Percentiles rank a stretch among this genome's conserved stretches.
phyloP scores from a whole-genome alignment of 2,329 filamentous ascomycete genomes.

The Xylaria sp. region DNA sequence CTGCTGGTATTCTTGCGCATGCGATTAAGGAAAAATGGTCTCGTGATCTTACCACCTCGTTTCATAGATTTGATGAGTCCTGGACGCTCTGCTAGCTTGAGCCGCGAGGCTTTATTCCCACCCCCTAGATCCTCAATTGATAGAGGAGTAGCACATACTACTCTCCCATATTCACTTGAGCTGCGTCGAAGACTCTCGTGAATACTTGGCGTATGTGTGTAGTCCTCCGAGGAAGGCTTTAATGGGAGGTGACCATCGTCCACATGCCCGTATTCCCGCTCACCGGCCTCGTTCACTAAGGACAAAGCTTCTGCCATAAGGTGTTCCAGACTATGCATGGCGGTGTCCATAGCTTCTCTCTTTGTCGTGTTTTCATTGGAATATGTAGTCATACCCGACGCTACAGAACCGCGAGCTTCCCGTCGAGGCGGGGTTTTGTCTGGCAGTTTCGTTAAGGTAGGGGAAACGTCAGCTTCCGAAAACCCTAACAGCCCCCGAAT shows the following conservation, averaged over 20 bases:
- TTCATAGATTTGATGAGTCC: constrained; percentile 26
- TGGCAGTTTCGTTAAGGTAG: constrained; percentile 37
- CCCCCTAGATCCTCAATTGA: constrained; percentile 22
- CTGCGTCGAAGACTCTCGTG: constrained; percentile 27
- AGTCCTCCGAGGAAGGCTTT: constrained; percentile 23
- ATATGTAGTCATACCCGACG: constrained; percentile 36
- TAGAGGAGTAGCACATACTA: not conserved
- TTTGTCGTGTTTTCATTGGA: constrained; percentile 35
- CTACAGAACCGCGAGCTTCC: constrained; percentile 23
- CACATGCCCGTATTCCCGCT: constrained; percentile 38
- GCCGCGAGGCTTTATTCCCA: constrained; percentile 19
- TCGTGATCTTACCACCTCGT: constrained; percentile 30
- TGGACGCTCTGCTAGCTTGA: constrained; percentile 14
- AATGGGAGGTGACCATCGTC: constrained; percentile 31
- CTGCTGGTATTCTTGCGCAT: constrained; percentile 9
- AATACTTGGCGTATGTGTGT: constrained; percentile 23
- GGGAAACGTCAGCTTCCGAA: constrained; percentile 9
- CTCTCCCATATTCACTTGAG: constrained; percentile 25
- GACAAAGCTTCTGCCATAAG: constrained; percentile 53
- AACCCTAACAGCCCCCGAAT: constrained; percentile 38
- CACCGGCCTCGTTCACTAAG: constrained; percentile 49
- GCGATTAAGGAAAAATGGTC: constrained; percentile 23
- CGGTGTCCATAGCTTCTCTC: constrained; percentile 32
- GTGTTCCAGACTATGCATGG: constrained; percentile 49
- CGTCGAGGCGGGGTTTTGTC: constrained; percentile 34